Base-by-base conservation (phyloP, 371 early-diverging fungal genomes). In the Dichotomocladium elegans region DNA sequence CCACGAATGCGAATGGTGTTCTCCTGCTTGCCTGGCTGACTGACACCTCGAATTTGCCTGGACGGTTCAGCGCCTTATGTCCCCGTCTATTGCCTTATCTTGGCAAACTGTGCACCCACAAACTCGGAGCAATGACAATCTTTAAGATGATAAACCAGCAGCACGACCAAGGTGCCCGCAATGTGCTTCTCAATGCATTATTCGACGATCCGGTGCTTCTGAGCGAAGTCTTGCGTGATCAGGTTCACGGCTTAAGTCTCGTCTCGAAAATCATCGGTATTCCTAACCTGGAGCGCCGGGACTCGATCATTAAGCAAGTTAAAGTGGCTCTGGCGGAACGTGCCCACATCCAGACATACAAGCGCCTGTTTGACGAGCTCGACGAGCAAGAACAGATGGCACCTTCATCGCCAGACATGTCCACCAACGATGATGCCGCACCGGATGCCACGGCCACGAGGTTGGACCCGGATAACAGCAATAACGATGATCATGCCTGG, bases 11-110 rank as follows among this genome's bases (percentile, higher is more conserved):
- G 21, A 94, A 96, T 57, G 97, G 97, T 10, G 80, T 87, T 7
- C 61, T 96, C 49, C 72, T 96, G 59, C 61, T 96, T 27, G 87
- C 86, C 19, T 96, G 97, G 97, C 77, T 96, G 29, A 60, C 93
- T 54, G 97, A 96, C 53, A 81, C 89, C 34, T 91, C 91, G 10
- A 66, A 70, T 11, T 65, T 96, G 25, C 69, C 86, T 1, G 95
- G 95, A 34, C 77, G 95, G 4, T 93, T 85, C 72, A 68, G 87
- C 3, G 88, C 85, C 14, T 64, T 95, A 40, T 92, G 91, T 14
- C 90, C 89, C 34, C 85, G 83, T 42, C 68, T 95, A 28, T 81
- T 81, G 0, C 84, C 86, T 11, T 88, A 92, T 61, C 69, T 94
- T 51, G 75, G 84, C 2, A 77, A 83, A 22, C 72, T 96, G 25